Percentiles rank a stretch among this genome's conserved stretches.
These are phyloP conservation scores for Inosperma sp. DNA, from an alignment of 768 basidiomycete genomes.

Conservation along the genomic window DNA sequence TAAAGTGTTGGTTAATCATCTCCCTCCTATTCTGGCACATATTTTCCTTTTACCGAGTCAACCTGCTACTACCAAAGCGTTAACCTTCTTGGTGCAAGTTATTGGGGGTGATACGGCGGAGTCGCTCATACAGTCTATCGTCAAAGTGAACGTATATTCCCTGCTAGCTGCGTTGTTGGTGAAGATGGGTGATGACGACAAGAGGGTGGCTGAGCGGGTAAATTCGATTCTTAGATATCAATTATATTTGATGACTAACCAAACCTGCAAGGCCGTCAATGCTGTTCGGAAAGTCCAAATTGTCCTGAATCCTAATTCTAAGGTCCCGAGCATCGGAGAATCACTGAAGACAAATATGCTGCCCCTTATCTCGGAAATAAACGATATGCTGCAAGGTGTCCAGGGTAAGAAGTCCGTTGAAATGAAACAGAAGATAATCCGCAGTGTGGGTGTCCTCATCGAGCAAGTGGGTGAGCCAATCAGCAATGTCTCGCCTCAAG, in stretches of 20 bases:
- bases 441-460: conserved; percentile 74
- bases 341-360: conserved; percentile 77
- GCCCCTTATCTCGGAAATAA: conserved; percentile 79
- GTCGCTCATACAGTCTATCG: conserved; percentile 44
- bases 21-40: conserved; percentile 58
- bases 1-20: conserved; percentile 33
- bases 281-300: conserved; percentile 43
- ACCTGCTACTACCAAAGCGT: conserved; percentile 50
- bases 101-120: conserved; percentile 45
- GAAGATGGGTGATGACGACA: conserved; percentile 67
- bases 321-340: conserved; percentile 40
- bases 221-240: conserved; percentile 17
- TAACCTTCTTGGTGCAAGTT: conserved; percentile 59
- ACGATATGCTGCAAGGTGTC: conserved; percentile 81
- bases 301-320: conserved; percentile 35
- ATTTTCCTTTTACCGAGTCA: conserved; percentile 57
- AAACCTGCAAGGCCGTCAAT: conserved; percentile 26
- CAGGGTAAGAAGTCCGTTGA: conserved; percentile 67
- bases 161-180: conserved; percentile 75
- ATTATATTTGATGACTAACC: background rate
- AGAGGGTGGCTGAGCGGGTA: conserved; percentile 41
- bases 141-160: conserved; percentile 63
- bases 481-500: conserved; percentile 82
- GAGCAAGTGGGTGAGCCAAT: conserved; percentile 65
- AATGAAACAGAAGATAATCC: conserved; percentile 72